Evolutionary conservation across 2,329 filamentous ascomycete genomes (phyloP).

Genomic region (Fusarium luffae): DNA sequence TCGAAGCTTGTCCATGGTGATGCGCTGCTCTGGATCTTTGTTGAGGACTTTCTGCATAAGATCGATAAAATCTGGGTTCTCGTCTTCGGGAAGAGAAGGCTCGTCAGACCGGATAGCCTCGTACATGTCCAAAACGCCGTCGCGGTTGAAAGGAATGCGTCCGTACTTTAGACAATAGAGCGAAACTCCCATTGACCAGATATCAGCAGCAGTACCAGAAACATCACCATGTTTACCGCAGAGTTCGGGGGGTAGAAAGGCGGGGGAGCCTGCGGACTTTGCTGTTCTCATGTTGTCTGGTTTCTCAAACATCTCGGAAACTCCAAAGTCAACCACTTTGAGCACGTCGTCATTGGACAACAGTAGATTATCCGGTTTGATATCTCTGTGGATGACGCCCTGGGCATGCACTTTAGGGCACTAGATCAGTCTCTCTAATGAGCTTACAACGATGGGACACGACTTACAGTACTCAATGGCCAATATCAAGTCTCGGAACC

Average conservation of each 20-base stretch:
- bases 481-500: constrained; percentile 94
- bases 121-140: constrained; percentile 85
- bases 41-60: constrained; percentile 80
- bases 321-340: constrained; percentile 98
- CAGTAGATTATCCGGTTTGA: constrained; percentile 96
- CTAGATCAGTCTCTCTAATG: not conserved
- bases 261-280: constrained; percentile 94
- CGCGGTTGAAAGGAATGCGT: constrained; percentile 83
- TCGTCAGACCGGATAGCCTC: constrained; percentile 83
- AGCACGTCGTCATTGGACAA: constrained; percentile 91
- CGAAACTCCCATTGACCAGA: constrained; percentile 98
- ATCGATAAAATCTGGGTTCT: constrained; percentile 76
- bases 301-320: constrained; percentile 98
- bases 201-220: constrained; percentile 89
- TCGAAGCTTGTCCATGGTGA: constrained; percentile 83
- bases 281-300: constrained; percentile 84
- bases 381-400: constrained; percentile 94
- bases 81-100: constrained; percentile 69
- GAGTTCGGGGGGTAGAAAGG: constrained; percentile 92
- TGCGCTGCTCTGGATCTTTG: constrained; percentile 85
- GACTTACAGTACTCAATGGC: constrained; percentile 90
- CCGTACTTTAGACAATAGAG: constrained; percentile 94
- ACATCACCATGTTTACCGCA: constrained; percentile 90
- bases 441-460: not conserved
- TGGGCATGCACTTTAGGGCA: constrained; percentile 80